phyloP scores from a whole-genome alignment of 306 rosid species.

The Castanospermum australe region DNA sequence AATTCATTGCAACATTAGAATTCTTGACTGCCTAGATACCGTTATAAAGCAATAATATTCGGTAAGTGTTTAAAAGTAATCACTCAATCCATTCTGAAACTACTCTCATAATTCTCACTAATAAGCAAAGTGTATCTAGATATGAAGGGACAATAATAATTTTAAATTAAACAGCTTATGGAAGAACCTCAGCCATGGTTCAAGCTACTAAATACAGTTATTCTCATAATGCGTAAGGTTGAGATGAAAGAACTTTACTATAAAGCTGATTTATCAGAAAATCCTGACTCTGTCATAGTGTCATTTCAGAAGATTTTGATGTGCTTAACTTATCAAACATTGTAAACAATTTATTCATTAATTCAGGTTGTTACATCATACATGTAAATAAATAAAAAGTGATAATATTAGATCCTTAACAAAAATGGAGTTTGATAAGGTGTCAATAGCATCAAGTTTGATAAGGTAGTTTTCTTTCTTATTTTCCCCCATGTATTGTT shows the following conservation, averaged over 20 bases:
- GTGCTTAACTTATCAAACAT: not conserved
- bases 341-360: not conserved
- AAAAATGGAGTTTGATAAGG: not conserved
- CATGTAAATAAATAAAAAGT: not conserved
- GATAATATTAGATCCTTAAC: not conserved
- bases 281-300: not conserved
- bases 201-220: not conserved
- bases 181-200: conserved; percentile 9
- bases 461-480: not conserved
- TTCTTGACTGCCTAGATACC: not conserved
- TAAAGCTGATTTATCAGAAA: not conserved
- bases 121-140: not conserved
- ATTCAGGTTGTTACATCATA: not conserved
- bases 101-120: not conserved
- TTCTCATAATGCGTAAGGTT: not conserved
- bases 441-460: not conserved
- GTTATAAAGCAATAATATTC: not conserved
- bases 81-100: not conserved
- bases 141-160: not conserved
- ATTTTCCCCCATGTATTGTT: not conserved
- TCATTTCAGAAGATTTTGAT: not conserved
- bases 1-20: not conserved
- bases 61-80: not conserved
- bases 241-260: not conserved
- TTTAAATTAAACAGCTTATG: not conserved